Evolutionary conservation across 2,329 filamentous ascomycete genomes (phyloP), one percentile per base, ranked within the genome.

Genomic region (Curvularia eragrostidis): DNA sequence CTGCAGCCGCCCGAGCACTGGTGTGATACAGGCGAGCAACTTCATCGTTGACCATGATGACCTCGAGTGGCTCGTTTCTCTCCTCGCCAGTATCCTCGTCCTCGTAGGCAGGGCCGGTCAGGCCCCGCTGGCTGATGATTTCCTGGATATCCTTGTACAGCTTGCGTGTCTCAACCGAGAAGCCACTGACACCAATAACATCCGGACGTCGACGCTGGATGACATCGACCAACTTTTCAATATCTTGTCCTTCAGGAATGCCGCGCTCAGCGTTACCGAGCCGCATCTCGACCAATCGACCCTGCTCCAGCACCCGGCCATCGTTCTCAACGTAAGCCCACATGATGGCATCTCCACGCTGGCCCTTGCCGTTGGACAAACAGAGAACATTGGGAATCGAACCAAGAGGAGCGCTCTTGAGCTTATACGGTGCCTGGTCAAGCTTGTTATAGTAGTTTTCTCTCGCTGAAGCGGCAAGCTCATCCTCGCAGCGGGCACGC

Each of bases 291-390:
- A 84, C 82, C 65, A 97, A 91, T 69, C 93, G 94, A 69, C 95
- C 93, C 67, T 95, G 90, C 74, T 98, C 95, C 28, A 94, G 79
- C 21, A 97, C 89, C 34, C 92, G 87, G 8, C 94, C 93, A 69
- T 97, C 91, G 73, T 98, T 94, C 70, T 97, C 93, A 15, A 98
- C 88, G 82, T 91, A 98, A 1, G 92, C 89, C 91, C 93, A 98
- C 77, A 88, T 90, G 42, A 96, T 86, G 2, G 92, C 90, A 64
- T 97, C 94, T 38, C 84, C 84, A 41, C 92, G 87, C 66, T 90
- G 87, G 13, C 91, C 91, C 76, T 89, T 88, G 52, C 95, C 95
- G 67, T 93, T 96, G 3, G 93, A 94, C 21, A 99, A 79, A 4
- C 93, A 87, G 47, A 99, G 84, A 5, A 97, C 92, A 30, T 94